A percentile compares a stretch with the other conserved stretches of the same genome.
phyloP scores from a whole-genome alignment of 1,284 basidiomycete species.

The Malassezia furfur region DNA sequence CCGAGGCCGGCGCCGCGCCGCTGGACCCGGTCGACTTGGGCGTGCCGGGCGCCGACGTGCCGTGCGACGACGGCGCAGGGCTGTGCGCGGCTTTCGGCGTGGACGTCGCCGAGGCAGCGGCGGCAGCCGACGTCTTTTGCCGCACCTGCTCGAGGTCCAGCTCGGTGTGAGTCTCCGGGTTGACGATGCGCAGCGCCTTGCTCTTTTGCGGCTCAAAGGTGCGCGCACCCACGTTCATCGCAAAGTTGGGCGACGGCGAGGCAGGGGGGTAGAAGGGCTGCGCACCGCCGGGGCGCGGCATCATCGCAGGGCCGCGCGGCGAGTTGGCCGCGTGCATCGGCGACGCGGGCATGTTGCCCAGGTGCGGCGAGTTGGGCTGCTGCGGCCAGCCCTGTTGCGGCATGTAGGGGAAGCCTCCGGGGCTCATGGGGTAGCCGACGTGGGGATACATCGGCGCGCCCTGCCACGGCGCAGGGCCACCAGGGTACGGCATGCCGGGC shows the following conservation, averaged over 20 bases:
- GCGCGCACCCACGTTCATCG: slow-evolving; percentile 44
- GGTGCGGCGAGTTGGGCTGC: not conserved
- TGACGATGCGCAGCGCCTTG: slow-evolving; percentile 46
- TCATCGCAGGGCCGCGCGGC: slow-evolving; percentile 9
- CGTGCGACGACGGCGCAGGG: slow-evolving; percentile 14
- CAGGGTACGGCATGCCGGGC: slow-evolving; percentile 1
- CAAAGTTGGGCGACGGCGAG: slow-evolving; percentile 26
- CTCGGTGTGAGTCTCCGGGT: slow-evolving; percentile 45
- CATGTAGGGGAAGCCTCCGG: slow-evolving; percentile 14
- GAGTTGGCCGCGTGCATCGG: slow-evolving; percentile 9
- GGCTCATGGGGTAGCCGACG: slow-evolving; percentile 15
- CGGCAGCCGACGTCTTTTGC: slow-evolving; percentile 19
- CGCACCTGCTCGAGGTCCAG: slow-evolving; percentile 35
- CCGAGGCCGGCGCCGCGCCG: slow-evolving; percentile 15
- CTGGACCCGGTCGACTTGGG: slow-evolving; percentile 8
- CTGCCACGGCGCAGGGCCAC: slow-evolving; percentile 8
- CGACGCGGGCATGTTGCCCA: slow-evolving; percentile 1
- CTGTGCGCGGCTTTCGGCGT: slow-evolving; percentile 17
- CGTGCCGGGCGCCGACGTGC: slow-evolving; percentile 2
- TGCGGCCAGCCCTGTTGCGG: slow-evolving; percentile 15
- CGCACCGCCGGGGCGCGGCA: slow-evolving; percentile 21
- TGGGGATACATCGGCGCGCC: slow-evolving; percentile 16
- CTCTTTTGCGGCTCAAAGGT: slow-evolving; percentile 45
- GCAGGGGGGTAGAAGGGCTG: slow-evolving; percentile 6
- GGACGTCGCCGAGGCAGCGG: slow-evolving; percentile 19